Evolutionary conservation across 2,329 filamentous ascomycete species (phyloP), one percentile per base, ranked within the genome.

Genomic region (Hymenoscyphus occultus): DNA sequence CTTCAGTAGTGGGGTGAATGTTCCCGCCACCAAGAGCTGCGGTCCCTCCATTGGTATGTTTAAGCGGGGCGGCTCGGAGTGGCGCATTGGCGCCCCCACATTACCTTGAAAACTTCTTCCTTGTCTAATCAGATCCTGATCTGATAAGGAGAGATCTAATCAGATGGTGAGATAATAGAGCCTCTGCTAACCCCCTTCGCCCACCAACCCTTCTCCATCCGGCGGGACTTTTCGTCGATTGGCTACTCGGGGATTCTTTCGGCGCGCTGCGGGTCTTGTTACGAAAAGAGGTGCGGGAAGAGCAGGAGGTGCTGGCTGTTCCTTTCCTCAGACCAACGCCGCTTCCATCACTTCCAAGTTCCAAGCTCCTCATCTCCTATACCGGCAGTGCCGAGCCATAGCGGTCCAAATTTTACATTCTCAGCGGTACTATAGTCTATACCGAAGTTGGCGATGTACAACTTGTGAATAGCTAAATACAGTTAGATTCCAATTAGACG

Each of bases 71-170:
- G 9, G n/a, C 48, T 54, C 19, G 19, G 48, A 3, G 22, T 54
- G 19, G 48, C 48, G 48, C 13, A 19, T 14, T 2, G 5, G 3
- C 22, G 22, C 22, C 12, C 19, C 48, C 19, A 12, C 48, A 1
- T 54, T 28, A 13, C 10, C 7, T 5, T 54, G 48, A 54, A 54
- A 54, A 54, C 19, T 54, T 19, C 13, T 22, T 54, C 19, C 48
- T 54, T 54, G 48, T 54, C 48, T 54, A 54, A 54, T 54, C 48
- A 54, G 45, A 51, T 51, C 19, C 7, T 13, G 19, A 54, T 13
- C 48, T 54, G 48, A 51, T 51, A n/a, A 51, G 35, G 1, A 10
- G 35, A 35, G 35, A 54, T 28, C 19, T 54, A 22, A 54, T 54
- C 48, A 28, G 48, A 54, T 54, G 48, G 48, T 4, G 22, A 54